Evolutionary conservation across 805 yeast species (phyloP).

Genomic region (Metschnikowia chrysomelidarum): DNA sequence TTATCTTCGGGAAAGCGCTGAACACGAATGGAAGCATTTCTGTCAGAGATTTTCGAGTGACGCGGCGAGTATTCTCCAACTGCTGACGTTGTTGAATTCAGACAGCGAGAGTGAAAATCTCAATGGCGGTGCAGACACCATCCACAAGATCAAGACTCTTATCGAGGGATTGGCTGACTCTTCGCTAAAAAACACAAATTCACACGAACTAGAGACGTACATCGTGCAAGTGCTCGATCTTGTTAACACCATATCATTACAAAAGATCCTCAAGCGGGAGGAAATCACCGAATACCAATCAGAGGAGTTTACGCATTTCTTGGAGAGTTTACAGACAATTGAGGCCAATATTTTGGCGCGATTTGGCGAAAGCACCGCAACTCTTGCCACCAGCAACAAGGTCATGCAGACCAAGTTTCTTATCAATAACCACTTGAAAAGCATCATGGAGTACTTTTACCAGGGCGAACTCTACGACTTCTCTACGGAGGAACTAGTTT

Average conservation of each 20-base stretch:
- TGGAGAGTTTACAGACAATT: slow-evolving; percentile 15
- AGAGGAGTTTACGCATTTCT: slow-evolving; percentile 27
- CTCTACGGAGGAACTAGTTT: slow-evolving; percentile 45
- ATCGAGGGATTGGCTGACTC: slow-evolving; percentile 18
- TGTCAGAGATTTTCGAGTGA: slow-evolving; percentile 21
- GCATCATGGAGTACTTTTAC: slow-evolving; percentile 48
- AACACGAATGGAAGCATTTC: slow-evolving; percentile 22
- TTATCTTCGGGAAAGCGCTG: slow-evolving; percentile 19
- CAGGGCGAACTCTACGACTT: slow-evolving; percentile 52
- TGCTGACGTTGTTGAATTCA: slow-evolving; percentile 16
- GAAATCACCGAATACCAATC: slow-evolving; percentile 40
- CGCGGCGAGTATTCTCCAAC: slow-evolving; percentile 16
- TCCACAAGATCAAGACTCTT: slow-evolving; percentile 19
- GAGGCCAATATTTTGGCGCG: slow-evolving; percentile 11
- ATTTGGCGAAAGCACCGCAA: slow-evolving; percentile 10
- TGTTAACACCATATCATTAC: slow-evolving; percentile 28
- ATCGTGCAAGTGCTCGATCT: slow-evolving; percentile 27
- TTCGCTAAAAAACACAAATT: slow-evolving; percentile 27
- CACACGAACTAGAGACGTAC: slow-evolving; percentile 26
- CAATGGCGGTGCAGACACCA: slow-evolving; percentile 14
- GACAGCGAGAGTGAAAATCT: slow-evolving; percentile 13
- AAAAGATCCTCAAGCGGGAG: slow-evolving; percentile 22
- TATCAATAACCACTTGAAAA: slow-evolving; percentile 40
- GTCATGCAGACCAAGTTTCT: slow-evolving; percentile 32
- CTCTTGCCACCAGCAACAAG: slow-evolving; percentile 17